Percentiles rank a stretch among this genome's conserved stretches.
phyloP scores from a whole-genome alignment of 2,329 filamentous ascomycete genomes.

The Fusarium sp. region DNA sequence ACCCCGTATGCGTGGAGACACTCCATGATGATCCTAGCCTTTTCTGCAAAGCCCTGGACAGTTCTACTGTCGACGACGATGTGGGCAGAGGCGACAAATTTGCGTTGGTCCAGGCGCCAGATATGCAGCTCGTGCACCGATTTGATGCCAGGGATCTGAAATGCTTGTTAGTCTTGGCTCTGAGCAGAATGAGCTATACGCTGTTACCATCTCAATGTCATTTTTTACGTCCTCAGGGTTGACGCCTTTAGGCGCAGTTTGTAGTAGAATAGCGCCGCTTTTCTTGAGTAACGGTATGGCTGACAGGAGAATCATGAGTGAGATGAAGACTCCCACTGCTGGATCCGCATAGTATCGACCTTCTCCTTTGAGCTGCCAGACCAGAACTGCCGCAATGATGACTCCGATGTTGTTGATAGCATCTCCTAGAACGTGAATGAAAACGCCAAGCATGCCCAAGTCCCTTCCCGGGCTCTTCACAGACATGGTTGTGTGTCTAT shows the following conservation, averaged over 20 bases:
- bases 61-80: conserved; percentile 69
- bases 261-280: conserved; percentile 73
- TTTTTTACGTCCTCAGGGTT: conserved; percentile 71
- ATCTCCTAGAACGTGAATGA: conserved; percentile 78
- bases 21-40: conserved; percentile 70
- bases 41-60: conserved; percentile 67
- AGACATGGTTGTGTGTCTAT: conserved; percentile 56
- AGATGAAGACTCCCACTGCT: conserved; percentile 73
- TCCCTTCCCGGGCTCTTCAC: conserved; percentile 58
- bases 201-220: conserved; percentile 70
- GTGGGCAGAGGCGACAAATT: conserved; percentile 76
- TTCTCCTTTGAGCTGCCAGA: conserved; percentile 71
- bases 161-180: conserved; percentile 25
- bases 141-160: conserved; percentile 72
- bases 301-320: conserved; percentile 76
- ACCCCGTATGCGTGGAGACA: conserved; percentile 80
- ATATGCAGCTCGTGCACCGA: conserved; percentile 79
- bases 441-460: conserved; percentile 76
- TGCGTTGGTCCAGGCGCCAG: conserved; percentile 78
- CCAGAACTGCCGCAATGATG: conserved; percentile 73
- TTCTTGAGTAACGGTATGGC: conserved; percentile 70
- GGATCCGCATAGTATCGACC: conserved; percentile 78
- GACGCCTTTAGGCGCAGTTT: conserved; percentile 71
- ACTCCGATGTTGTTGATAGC: conserved; percentile 82
- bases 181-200: not conserved